phyloP scores from a whole-genome alignment of 2,329 filamentous ascomycete genomes.

The Capronia americana region DNA sequence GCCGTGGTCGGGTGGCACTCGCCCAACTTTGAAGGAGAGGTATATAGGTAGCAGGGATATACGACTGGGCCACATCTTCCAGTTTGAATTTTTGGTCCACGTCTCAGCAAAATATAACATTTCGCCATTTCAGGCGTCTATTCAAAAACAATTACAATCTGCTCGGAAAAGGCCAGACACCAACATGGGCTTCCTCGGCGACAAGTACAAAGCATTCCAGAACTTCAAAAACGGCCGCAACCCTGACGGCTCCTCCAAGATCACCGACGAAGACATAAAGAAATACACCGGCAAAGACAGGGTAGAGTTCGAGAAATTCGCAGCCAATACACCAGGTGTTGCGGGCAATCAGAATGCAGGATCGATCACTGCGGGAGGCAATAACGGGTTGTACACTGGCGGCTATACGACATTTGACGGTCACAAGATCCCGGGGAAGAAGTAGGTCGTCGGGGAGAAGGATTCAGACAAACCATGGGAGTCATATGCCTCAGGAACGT shows the following conservation, averaged over 20 bases:
- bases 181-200: constrained; percentile 25
- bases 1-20: not conserved
- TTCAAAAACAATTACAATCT: not conserved
- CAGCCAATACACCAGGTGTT: constrained; percentile 28
- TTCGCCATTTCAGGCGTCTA: not conserved
- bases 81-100: not conserved
- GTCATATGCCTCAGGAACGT: not conserved
- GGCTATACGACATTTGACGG: constrained; percentile 3
- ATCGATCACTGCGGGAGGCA: constrained; percentile 26
- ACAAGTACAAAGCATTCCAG: constrained; percentile 28
- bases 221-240: constrained; percentile 26
- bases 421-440: constrained; percentile 9
- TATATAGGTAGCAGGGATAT: not conserved
- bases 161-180: not conserved
- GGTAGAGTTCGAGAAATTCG: constrained; percentile 24
- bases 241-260: constrained; percentile 20
- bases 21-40: not conserved
- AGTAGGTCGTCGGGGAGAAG: not conserved
- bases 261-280: constrained; percentile 27
- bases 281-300: constrained; percentile 29
- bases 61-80: not conserved
- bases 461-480: not conserved
- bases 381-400: constrained; percentile 12
- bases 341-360: constrained; percentile 29
- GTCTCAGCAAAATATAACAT: not conserved